These are phyloP conservation scores for Sarocladium brachiariae DNA, from an alignment of 2,329 filamentous ascomycete genomes.

Conservation along the genomic window DNA sequence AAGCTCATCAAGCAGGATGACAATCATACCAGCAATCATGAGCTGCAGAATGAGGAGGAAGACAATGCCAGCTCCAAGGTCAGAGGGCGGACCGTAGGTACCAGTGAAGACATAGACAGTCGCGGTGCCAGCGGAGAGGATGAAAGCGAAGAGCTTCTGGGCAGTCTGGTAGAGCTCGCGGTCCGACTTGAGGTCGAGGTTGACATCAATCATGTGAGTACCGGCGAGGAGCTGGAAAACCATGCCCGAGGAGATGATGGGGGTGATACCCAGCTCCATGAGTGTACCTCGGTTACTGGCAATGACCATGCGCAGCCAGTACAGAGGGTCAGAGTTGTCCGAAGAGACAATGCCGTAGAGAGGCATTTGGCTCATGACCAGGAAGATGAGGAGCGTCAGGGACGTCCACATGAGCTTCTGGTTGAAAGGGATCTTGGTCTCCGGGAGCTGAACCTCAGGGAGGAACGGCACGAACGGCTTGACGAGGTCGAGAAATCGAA, in stretches of 20 bases:
- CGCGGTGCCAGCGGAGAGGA: conserved; percentile 93
- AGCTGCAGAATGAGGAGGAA: conserved; percentile 97
- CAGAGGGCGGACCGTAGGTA: conserved; percentile 92
- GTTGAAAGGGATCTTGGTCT: conserved; percentile 98
- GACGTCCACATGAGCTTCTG: conserved; percentile 96
- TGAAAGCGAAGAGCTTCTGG: conserved; percentile 97
- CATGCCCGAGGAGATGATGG: conserved; percentile 99
- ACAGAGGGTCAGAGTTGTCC: conserved; percentile 94
- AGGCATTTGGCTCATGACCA: conserved; percentile 99
- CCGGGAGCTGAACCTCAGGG: conserved; percentile 96
- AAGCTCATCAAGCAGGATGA: conserved; percentile 97
- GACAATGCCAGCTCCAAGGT: conserved; percentile 96
- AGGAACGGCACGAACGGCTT: conserved; percentile 99
- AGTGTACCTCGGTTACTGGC: conserved; percentile 95
- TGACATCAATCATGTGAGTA: conserved; percentile 99
- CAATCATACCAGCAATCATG: conserved; percentile 93
- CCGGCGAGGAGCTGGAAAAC: conserved; percentile 99
- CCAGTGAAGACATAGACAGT: conserved; percentile 98
- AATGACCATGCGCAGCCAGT: conserved; percentile 99
- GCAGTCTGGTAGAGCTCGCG: conserved; percentile 99
- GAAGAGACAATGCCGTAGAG: conserved; percentile 99
- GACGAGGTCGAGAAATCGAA: conserved; percentile 98
- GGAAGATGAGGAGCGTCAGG: conserved; percentile 92
- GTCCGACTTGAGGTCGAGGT: conserved; percentile 99
- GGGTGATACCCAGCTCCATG: conserved; percentile 95